A percentile compares a stretch with the other conserved stretches of the same genome.
Evolutionary conservation across 176 grass and related monocot species (phyloP).

Genomic region (Carex littledalei): DNA sequence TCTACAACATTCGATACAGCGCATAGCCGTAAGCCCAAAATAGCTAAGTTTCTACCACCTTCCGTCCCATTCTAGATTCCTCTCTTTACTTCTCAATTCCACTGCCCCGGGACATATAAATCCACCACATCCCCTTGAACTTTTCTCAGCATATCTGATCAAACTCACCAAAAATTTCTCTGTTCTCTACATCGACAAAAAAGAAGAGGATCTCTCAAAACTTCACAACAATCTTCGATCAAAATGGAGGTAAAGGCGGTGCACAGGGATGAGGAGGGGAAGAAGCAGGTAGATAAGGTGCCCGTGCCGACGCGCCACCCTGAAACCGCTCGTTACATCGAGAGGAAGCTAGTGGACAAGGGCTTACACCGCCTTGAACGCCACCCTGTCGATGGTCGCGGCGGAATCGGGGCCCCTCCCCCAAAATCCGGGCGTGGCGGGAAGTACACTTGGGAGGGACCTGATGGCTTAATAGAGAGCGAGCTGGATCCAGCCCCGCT

Average conservation of each 20-base stretch:
- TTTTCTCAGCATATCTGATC: background rate
- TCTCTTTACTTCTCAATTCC: background rate
- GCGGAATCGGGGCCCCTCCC: conserved; percentile 43
- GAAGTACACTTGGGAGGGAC: conserved; percentile 93
- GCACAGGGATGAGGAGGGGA: conserved; percentile 59
- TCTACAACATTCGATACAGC: background rate
- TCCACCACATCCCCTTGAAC: background rate
- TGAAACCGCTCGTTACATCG: conserved; percentile 43
- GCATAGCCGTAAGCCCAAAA: background rate
- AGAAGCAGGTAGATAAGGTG: conserved; percentile 43
- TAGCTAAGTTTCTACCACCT: conserved; percentile 22
- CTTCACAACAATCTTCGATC: background rate
- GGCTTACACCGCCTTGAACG: conserved; percentile 55
- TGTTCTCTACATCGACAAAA: background rate
- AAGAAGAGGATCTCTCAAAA: background rate
- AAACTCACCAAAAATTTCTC: background rate
- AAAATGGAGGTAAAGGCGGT: background rate
- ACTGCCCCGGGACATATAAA: background rate
- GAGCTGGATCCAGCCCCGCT: conserved; percentile 47
- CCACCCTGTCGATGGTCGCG: conserved; percentile 55
- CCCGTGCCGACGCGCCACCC: conserved; percentile 34
- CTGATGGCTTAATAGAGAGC: conserved; percentile 21
- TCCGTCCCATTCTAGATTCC: conserved; percentile 15
- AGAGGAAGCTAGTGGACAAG: conserved; percentile 71
- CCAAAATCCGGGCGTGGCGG: conserved; percentile 75